phyloP scores from a whole-genome alignment of 495 filamentous ascomycete species.

The Daldinia grandis region DNA sequence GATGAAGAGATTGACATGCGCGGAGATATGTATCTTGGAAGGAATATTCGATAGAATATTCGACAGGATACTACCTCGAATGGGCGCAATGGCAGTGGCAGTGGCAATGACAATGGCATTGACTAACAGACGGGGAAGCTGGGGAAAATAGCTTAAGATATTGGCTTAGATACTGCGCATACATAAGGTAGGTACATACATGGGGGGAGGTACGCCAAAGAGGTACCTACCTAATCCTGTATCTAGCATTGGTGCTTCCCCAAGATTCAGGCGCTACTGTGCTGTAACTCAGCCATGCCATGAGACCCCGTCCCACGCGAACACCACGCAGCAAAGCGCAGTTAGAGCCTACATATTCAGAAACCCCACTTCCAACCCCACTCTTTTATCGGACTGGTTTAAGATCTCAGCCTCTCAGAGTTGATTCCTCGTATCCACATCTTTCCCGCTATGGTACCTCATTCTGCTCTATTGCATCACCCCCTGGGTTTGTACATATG shows the following conservation, averaged over 20 bases:
- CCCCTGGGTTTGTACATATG: neutral
- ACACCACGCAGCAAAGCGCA: constrained; percentile 6
- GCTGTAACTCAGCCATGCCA: constrained; percentile 8
- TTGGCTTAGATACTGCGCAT: neutral
- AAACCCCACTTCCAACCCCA: neutral
- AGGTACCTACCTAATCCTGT: no score
- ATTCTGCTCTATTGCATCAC: neutral
- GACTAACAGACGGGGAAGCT: constrained; percentile 7
- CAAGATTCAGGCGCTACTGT: constrained; percentile 3
- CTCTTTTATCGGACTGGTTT: neutral
- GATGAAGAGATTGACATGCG: constrained; percentile 49
- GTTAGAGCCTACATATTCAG: neutral
- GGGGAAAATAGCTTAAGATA: constrained; percentile 3
- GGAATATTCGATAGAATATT: constrained; percentile 7
- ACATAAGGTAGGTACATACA: no score
- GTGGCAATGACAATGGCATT: neutral
- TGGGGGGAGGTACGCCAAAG: neutral
- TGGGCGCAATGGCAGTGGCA: neutral
- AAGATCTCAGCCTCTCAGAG: neutral
- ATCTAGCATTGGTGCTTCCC: neutral
- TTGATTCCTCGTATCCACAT: no score
- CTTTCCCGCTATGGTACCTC: neutral
- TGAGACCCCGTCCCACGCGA: constrained; percentile 3
- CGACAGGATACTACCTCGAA: constrained; percentile 23
- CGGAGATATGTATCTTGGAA: constrained; percentile 13